Evolutionary conservation across 2,329 filamentous ascomycete species (phyloP).

Genomic region (Alternaria triticimaculans): DNA sequence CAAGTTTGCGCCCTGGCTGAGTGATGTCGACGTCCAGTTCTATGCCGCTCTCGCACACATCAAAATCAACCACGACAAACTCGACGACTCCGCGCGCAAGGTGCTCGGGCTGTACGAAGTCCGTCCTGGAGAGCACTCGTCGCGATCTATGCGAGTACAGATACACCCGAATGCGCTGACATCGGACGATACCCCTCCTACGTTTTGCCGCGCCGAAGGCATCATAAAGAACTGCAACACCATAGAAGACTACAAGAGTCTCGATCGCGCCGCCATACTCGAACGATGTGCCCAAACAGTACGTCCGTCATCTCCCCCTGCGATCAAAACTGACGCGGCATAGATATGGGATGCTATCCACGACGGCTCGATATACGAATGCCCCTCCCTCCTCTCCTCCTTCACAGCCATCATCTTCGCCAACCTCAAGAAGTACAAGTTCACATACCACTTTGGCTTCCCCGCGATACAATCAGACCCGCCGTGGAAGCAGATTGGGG

Average conservation of each 20-base stretch:
- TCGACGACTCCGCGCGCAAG: conserved; percentile 88
- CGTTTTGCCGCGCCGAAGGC: conserved; percentile 82
- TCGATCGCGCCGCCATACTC: conserved; percentile 80
- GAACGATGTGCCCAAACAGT: conserved; percentile 81
- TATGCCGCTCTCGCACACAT: conserved; percentile 89
- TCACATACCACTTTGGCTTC: conserved; percentile 98
- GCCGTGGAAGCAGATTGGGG: conserved; percentile 67
- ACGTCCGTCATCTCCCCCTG: conserved; percentile 30
- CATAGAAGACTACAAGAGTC: conserved; percentile 86
- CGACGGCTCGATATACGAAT: conserved; percentile 94
- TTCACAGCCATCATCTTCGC: conserved; percentile 92
- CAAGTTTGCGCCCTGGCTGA: conserved; percentile 88
- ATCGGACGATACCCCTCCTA: conserved; percentile 64
- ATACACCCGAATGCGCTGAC: conserved; percentile 86
- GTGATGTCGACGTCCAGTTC: conserved; percentile 94
- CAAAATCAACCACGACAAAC: conserved; percentile 96
- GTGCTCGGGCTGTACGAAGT: conserved; percentile 90
- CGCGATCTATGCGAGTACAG: conserved; percentile 86
- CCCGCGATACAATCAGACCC: conserved; percentile 91
- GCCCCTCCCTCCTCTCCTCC: conserved; percentile 87
- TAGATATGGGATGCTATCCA: conserved; percentile 98
- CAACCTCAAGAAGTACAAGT: conserved; percentile 96
- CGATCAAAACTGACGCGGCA: background rate
- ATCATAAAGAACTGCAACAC: conserved; percentile 97
- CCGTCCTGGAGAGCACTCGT: conserved; percentile 71